phyloP scores from a whole-genome alignment of 1,284 basidiomycete species.

The Polyporus tsugae region DNA sequence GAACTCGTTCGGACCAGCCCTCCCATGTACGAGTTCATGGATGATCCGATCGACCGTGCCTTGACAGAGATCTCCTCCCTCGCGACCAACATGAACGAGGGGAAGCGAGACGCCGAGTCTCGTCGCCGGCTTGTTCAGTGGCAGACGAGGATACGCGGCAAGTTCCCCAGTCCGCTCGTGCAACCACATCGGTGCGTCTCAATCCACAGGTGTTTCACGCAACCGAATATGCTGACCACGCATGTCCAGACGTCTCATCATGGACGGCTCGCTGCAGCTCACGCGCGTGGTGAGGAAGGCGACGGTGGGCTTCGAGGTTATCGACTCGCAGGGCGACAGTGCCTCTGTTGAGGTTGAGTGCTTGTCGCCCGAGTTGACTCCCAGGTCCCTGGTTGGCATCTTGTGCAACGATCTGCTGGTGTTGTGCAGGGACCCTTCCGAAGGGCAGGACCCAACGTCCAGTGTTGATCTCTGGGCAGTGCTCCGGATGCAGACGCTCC shows the following conservation, averaged over 20 bases:
- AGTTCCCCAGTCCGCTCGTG: constrained; percentile 94
- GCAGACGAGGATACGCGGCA: constrained; percentile 92
- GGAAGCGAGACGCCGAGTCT: constrained; percentile 93
- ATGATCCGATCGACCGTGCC: constrained; percentile 88
- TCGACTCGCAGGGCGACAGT: constrained; percentile 78
- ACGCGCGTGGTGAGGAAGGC: constrained; percentile 92
- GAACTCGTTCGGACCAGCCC: constrained; percentile 86
- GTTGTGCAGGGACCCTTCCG: constrained; percentile 83
- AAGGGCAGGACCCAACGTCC: constrained; percentile 75
- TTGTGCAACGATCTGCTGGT: constrained; percentile 94
- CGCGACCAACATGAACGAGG: constrained; percentile 96
- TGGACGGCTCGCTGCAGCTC: constrained; percentile 86
- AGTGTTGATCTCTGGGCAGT: constrained; percentile 93
- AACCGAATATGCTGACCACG: constrained; percentile 9
- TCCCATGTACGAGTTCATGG: constrained; percentile 72
- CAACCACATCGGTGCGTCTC: constrained; percentile 87
- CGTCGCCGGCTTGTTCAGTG: constrained; percentile 89
- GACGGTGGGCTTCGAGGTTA: constrained; percentile 83
- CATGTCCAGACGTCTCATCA: constrained; percentile 76
- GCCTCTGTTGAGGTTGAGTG: constrained; percentile 89
- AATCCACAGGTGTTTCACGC: constrained; percentile 10
- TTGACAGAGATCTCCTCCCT: constrained; percentile 86
- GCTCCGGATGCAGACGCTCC: constrained; percentile 88
- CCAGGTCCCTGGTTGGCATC: constrained; percentile 79
- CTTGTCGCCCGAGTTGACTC: constrained; percentile 83